Base-by-base conservation (phyloP, 1,139 yeast genomes). In the Pneumocystis wakefieldiae region DNA sequence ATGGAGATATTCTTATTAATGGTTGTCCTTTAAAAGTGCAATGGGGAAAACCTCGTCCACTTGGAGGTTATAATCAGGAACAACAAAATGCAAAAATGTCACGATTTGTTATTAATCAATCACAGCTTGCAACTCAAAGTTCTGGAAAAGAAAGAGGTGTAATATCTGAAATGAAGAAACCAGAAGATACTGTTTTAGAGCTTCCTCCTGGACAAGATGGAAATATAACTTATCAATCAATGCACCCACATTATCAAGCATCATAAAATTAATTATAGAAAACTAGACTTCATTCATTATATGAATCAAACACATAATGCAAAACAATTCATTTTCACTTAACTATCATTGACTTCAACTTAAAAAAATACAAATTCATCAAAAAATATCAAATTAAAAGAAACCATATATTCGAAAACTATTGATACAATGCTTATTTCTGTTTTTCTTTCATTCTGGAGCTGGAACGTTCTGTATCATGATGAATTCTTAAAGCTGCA, bases 1-100 rank as follows among this genome's bases (percentile, higher is more conserved):
- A 78, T 1, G 67, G 67, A 0, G 65, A 76, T 3, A 66, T 80
- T 4, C 69, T 78, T 8, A 71, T 82, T 4, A 75, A 76, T 7
- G 80, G 77, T 19, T 73, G 75, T 64, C 86, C 88, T 3, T 69
- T 86, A 60, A 73, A 90, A 59, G 78, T 85, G 0, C 79, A 81
- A 37, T 86, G 91, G 90, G 86, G 91, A 24, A 80, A 79, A 60
- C 82, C 81, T 3, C 74, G 78, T 65, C 72, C 79, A 0, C 71
- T 85, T 57, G 86, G 55, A 48, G 55, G 55, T 1, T 48, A 48
- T 24, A 48, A 48, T 48, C 55, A 48, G 17, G 55, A 48, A 48
- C 55, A 48, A 24, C 55, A 48, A 48, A 48, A 48, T 48, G 55
- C 55, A 48, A 48, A 48, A 24, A 48, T 48, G 55, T 28, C 55